A percentile compares a stretch with the other conserved stretches of the same genome.
phyloP scores from a whole-genome alignment of 2,329 filamentous ascomycete genomes.

The Myriangium duriaei region DNA sequence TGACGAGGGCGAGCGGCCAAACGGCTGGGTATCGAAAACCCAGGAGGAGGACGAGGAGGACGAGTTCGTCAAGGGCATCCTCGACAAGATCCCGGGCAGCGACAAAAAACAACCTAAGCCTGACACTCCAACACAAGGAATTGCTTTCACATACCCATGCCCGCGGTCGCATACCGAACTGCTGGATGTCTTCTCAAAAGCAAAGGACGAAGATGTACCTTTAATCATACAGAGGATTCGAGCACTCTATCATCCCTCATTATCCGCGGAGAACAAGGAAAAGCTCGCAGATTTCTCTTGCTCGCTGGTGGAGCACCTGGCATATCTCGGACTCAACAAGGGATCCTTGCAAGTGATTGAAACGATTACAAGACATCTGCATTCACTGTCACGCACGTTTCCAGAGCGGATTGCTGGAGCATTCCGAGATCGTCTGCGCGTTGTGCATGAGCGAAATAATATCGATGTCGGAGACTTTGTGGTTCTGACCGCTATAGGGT shows the following conservation, averaged over 20 bases:
- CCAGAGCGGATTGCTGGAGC: slow-evolving; percentile 63
- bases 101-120: slow-evolving; percentile 14
- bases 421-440: slow-evolving; percentile 60
- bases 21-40: slow-evolving; percentile 20
- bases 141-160: slow-evolving; percentile 79
- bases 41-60: slow-evolving; percentile 32
- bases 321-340: slow-evolving; percentile 41
- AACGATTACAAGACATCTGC: slow-evolving; percentile 73
- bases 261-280: slow-evolving; percentile 73
- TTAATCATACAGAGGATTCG: slow-evolving; percentile 80
- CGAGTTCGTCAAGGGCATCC: slow-evolving; percentile 34
- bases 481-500: slow-evolving; percentile 69
- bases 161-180: slow-evolving; percentile 68
- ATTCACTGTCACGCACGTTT: slow-evolving; percentile 81
- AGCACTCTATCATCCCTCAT: slow-evolving; percentile 80
- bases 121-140: slow-evolving; percentile 31
- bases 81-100: slow-evolving; percentile 17
- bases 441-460: slow-evolving; percentile 42
- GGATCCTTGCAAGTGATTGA: slow-evolving; percentile 56
- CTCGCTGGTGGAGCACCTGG: slow-evolving; percentile 54
- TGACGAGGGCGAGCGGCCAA: slow-evolving; percentile 25
- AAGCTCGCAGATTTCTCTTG: slow-evolving; percentile 60
- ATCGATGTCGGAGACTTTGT: slow-evolving; percentile 59
- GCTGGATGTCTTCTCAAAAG: slow-evolving; percentile 47
- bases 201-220: slow-evolving; percentile 53